Evolutionary conservation across 345 rosid genomes (phyloP).

Genomic region (Raphanus raphanistrum): DNA sequence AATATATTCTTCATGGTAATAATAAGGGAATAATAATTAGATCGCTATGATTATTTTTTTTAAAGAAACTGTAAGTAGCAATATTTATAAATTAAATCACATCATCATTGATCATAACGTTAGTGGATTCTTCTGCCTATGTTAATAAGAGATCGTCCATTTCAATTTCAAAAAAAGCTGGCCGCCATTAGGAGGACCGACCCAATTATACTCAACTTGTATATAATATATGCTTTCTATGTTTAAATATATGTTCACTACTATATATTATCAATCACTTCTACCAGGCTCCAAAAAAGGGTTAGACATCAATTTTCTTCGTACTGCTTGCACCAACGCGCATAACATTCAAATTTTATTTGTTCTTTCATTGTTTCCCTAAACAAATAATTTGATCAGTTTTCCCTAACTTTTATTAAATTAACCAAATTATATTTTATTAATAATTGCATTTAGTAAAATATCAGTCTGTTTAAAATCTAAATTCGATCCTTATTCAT

Average conservation of each 20-base stretch:
- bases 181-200: constrained; percentile 39
- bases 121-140: constrained; percentile 35
- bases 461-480: too few relatives aligned
- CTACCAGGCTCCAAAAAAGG: background rate
- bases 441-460: too few relatives aligned
- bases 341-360: too few relatives aligned
- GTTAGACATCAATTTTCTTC: too few relatives aligned
- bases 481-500: too few relatives aligned
- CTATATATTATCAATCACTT: background rate
- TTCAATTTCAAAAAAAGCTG: constrained; percentile 37
- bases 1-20: background rate
- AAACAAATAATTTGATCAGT: too few relatives aligned
- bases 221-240: constrained; percentile 15
- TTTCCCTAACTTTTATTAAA: too few relatives aligned
- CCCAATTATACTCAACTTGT: constrained; percentile 25
- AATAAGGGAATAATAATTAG: background rate
- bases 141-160: constrained; percentile 24
- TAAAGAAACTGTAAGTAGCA: background rate
- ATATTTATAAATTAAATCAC: constrained; percentile 24
- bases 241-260: constrained; percentile 7
- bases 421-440: too few relatives aligned
- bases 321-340: too few relatives aligned
- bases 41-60: background rate
- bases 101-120: constrained; percentile 34
- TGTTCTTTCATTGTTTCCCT: too few relatives aligned